Base-by-base conservation (phyloP, 2,329 filamentous ascomycete genomes). In the Proliferodiscus dingleyae region DNA sequence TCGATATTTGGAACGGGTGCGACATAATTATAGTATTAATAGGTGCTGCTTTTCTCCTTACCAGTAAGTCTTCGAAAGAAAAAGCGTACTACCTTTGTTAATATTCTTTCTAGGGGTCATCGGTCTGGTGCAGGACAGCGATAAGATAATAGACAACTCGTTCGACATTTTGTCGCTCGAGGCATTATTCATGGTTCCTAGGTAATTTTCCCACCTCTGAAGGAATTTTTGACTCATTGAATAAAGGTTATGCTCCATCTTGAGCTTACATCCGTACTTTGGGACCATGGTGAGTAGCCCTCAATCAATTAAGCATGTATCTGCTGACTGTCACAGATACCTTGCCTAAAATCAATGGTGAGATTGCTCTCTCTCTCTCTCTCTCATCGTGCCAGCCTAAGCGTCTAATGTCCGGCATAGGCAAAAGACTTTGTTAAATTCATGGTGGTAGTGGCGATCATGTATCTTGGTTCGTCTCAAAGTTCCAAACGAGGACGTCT, bases 91-190 rank as follows among this genome's bases (percentile, higher is more conserved):
- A 24, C 10, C 16, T 18, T 32, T 1, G 13, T 3, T 54, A 49
- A 54, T 33, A 22, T 9, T 6, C 10, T 9, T 6, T 13, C 5
- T 41, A 87, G 83, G 87, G 39, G 72, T 82, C 22, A 68, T 87
- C 40, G 88, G 87, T 0, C 64, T 91, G 21, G 71, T 73, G 18
- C 77, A 76, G 42, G 64, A 77, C 18, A 79, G 83, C 52, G 65
- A 71, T 8, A 66, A 72, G 13, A 76, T 88, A n/a, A 85, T 85
- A 37, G 85, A 93, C 49, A 73, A 84, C 3, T 83, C 89, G 1
- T 96, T 95, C 63, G 88, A 96, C 60, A 83, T 96, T n/a, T 71
- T 96, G 18, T 85, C 89, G 0, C 72, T 96, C 11, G 88, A 95
- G 65, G 90, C 89, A 0, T 74, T 96, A 8, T 91, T 96, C 64